phyloP scores from a whole-genome alignment of 1,284 basidiomycete species.

The Lentinula novae-zelandiae region DNA sequence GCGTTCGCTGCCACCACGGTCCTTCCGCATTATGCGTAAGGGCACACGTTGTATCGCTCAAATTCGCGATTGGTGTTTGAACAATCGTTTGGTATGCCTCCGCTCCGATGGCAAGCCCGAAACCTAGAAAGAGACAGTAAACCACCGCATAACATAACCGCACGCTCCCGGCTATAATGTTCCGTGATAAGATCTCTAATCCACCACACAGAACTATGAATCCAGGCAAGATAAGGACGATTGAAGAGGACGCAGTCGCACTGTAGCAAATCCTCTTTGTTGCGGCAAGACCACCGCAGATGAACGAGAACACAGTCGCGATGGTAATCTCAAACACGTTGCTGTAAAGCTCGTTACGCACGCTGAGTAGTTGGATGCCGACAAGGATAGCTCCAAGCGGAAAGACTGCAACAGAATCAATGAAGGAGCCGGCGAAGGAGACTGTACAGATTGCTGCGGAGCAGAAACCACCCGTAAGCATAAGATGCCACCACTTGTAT shows the following conservation, averaged over 20 bases:
- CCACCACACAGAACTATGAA: constrained; percentile 81
- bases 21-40: constrained; percentile 46
- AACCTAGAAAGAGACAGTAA: constrained; percentile 79
- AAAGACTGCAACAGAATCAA: constrained; percentile 75
- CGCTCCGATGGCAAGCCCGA: constrained; percentile 79
- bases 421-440: constrained; percentile 73
- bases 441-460: constrained; percentile 76
- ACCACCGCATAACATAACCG: constrained; percentile 81
- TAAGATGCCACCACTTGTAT: constrained; percentile 65
- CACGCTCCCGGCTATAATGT: constrained; percentile 83
- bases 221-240: constrained; percentile 86
- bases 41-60: constrained; percentile 58
- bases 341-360: constrained; percentile 79
- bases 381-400: constrained; percentile 83
- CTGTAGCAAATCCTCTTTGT: constrained; percentile 80
- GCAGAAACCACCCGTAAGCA: constrained; percentile 80
- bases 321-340: constrained; percentile 89
- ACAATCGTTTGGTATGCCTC: constrained; percentile 62
- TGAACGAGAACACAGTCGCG: constrained; percentile 76
- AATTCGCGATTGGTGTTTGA: constrained; percentile 39
- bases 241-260: constrained; percentile 78
- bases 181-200: constrained; percentile 77
- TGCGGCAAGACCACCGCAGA: constrained; percentile 75
- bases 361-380: constrained; percentile 70
- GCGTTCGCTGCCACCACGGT: constrained; percentile 59